phyloP scores from a whole-genome alignment of 2,329 filamentous ascomycete species.

The Coniochaeta sp. region DNA sequence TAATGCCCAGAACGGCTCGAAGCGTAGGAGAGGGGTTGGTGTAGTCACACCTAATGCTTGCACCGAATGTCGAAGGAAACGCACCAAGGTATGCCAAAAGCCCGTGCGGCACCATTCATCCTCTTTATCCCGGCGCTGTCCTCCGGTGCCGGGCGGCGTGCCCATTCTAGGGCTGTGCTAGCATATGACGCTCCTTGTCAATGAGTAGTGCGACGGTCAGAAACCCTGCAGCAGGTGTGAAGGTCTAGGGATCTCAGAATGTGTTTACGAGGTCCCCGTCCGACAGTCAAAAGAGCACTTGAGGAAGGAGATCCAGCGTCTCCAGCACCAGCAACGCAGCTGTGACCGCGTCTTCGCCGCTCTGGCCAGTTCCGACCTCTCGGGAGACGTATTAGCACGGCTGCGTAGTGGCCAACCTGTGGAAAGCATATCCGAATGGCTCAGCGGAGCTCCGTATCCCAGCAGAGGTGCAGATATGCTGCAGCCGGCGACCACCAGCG shows the following conservation, averaged over 20 bases:
- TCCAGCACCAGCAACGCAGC: slow-evolving; percentile 46
- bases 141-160: no score
- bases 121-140: no score
- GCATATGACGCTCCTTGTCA: no score
- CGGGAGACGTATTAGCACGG: slow-evolving; percentile 47
- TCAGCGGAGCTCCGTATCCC: no score
- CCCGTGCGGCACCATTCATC: no score
- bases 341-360: slow-evolving; percentile 50
- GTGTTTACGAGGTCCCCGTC: slow-evolving; percentile 55
- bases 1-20: no score
- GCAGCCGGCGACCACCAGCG: no score
- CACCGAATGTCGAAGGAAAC: slow-evolving; percentile 55
- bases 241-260: slow-evolving; percentile 46
- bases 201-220: slow-evolving; percentile 52
- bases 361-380: slow-evolving; percentile 37
- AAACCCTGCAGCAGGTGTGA: slow-evolving; percentile 51
- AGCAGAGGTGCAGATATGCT: no score
- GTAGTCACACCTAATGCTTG: slow-evolving; percentile 54
- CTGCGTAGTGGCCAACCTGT: slow-evolving; percentile 47
- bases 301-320: no score
- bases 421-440: slow-evolving; percentile 49
- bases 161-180: no score
- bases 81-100: slow-evolving; percentile 43
- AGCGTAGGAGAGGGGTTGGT: slow-evolving; percentile 46
- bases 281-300: slow-evolving; percentile 58